Percentiles rank a stretch among this genome's conserved stretches.
phyloP scores from a whole-genome alignment of 108 stramenopile genomes.

The Chaetoceros tenuissimus region DNA sequence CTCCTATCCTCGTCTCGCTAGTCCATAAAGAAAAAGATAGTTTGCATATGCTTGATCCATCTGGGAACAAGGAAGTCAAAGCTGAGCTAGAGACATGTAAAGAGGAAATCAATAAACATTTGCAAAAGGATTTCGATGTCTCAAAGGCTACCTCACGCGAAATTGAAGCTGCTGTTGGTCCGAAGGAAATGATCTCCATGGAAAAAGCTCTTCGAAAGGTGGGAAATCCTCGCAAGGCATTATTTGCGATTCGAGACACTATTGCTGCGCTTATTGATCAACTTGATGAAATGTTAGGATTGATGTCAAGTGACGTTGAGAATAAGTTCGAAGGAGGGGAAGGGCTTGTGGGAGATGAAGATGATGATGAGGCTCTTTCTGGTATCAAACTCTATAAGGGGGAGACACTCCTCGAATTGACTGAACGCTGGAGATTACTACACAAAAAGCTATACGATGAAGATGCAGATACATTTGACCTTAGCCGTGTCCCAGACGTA shows the following conservation, averaged over 20 bases:
- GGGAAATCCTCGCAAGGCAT: constrained; percentile 81
- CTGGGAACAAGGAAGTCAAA: constrained; percentile 93
- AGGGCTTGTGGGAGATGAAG: constrained; percentile 61
- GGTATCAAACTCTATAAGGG: constrained; percentile 89
- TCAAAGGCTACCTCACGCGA: constrained; percentile 49
- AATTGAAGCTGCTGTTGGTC: constrained; percentile 64
- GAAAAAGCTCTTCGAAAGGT: constrained; percentile 69
- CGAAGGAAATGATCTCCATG: constrained; percentile 56
- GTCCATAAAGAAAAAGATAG: constrained; percentile 92
- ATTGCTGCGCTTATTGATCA: constrained; percentile 80
- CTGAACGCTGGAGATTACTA: constrained; percentile 91
- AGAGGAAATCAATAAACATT: constrained; percentile 57
- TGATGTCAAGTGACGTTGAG: constrained; percentile 65
- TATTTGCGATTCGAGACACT: constrained; percentile 70
- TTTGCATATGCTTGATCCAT: constrained; percentile 91
- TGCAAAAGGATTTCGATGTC: constrained; percentile 81
- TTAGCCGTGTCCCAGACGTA: constrained; percentile 88
- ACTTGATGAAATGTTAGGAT: constrained; percentile 75
- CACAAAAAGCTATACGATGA: constrained; percentile 82
- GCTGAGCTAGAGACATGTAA: constrained; percentile 80
- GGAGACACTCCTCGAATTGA: constrained; percentile 87
- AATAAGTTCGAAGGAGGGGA: constrained; percentile 73
- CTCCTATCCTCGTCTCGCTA: constrained; percentile 95
- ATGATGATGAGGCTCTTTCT: constrained; percentile 69
- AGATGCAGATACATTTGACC: constrained; percentile 79